A percentile compares a stretch with the other conserved stretches of the same genome.
phyloP scores from a whole-genome alignment of 2,329 filamentous ascomycete genomes.

The Pseudogymnoascus sp. region DNA sequence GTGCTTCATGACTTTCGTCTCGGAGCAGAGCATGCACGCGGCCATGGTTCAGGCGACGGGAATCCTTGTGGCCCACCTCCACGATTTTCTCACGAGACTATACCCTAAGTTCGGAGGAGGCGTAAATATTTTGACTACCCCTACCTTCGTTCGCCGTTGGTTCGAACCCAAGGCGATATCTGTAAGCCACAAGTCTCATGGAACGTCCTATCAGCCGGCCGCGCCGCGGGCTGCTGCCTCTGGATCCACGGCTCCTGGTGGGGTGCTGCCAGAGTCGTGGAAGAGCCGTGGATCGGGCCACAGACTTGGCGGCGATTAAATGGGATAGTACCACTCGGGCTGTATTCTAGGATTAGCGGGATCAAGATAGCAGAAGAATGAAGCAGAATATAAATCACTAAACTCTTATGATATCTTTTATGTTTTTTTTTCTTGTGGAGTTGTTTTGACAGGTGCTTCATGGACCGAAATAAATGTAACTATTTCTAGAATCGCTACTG shows the following conservation, averaged over 20 bases:
- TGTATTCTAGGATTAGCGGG: not conserved
- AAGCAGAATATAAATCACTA: not conserved
- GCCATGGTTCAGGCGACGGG: slow-evolving; percentile 63
- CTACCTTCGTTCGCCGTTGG: slow-evolving; percentile 59
- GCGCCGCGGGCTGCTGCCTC: slow-evolving; percentile 30
- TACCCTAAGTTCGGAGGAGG: slow-evolving; percentile 88
- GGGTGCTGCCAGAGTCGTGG: slow-evolving; percentile 57
- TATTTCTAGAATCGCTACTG: not conserved
- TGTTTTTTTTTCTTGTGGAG: not conserved
- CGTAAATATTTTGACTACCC: slow-evolving; percentile 66
- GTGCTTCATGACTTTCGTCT: slow-evolving; percentile 65
- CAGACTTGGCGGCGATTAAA: slow-evolving; percentile 44
- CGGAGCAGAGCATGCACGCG: slow-evolving; percentile 40
- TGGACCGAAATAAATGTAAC: not conserved
- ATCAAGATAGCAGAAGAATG: not conserved
- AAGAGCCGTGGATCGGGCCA: slow-evolving; percentile 52
- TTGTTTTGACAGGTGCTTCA: not conserved
- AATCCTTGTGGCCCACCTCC: slow-evolving; percentile 79
- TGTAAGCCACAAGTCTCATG: slow-evolving; percentile 46
- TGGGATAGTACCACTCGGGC: not conserved
- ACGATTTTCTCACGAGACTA: slow-evolving; percentile 79
- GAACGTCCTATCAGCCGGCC: slow-evolving; percentile 47
- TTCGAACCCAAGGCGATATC: slow-evolving; percentile 44
- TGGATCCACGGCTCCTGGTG: slow-evolving; percentile 35
- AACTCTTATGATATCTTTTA: not conserved